These are phyloP conservation scores for Naganishia sp. DNA, from an alignment of 1,284 basidiomycete species.

Conservation along the genomic window DNA sequence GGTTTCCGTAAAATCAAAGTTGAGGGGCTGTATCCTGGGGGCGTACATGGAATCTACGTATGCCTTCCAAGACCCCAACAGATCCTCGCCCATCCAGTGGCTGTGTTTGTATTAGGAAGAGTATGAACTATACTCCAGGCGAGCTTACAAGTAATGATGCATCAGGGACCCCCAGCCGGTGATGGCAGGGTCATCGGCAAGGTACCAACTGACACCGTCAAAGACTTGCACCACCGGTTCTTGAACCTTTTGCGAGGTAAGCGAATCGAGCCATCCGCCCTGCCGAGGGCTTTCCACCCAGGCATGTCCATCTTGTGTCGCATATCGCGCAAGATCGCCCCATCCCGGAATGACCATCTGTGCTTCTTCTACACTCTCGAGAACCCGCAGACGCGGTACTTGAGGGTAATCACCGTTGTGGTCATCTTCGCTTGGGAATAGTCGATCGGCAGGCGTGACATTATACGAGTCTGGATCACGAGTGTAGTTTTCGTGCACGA, in stretches of 20 bases:
- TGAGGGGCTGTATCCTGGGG: neutral
- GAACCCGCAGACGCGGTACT: slow-evolving; percentile 22
- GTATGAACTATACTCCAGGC: neutral
- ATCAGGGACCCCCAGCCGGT: slow-evolving; percentile 31
- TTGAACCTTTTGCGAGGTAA: neutral
- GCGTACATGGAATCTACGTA: slow-evolving; percentile 16
- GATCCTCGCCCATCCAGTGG: slow-evolving; percentile 30
- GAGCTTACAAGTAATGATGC: slow-evolving; percentile 30
- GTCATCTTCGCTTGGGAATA: slow-evolving; percentile 7
- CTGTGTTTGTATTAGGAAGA: neutral
- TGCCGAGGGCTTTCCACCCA: neutral
- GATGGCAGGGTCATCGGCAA: slow-evolving; percentile 31
- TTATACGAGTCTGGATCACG: slow-evolving; percentile 5
- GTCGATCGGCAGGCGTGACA: neutral
- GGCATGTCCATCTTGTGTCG: slow-evolving; percentile 1
- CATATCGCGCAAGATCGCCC: slow-evolving; percentile 10
- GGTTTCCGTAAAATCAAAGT: neutral
- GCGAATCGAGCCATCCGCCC: neutral
- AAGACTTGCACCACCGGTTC: slow-evolving; percentile 11
- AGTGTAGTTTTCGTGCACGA: slow-evolving; percentile 24
- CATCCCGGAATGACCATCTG: neutral
- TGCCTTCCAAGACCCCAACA: slow-evolving; percentile 28
- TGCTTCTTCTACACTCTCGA: slow-evolving; percentile 16
- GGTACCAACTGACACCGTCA: slow-evolving; percentile 28
- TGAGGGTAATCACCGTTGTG: slow-evolving; percentile 26